Base-by-base conservation (phyloP, 164 flowering plant species). In the Nelumbo lutea region DNA sequence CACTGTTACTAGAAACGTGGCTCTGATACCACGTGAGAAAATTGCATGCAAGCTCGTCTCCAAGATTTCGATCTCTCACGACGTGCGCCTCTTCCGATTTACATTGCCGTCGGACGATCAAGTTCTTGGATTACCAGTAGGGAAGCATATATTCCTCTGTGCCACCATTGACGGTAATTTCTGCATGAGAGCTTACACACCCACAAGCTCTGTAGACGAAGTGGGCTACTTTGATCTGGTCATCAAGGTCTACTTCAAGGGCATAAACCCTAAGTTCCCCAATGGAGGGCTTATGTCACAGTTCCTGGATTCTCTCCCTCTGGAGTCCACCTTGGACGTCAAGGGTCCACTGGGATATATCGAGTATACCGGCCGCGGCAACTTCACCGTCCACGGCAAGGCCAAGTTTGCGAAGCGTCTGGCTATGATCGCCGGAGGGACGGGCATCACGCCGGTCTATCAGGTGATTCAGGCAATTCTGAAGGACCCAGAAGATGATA, bases 321-420 rank as follows among this genome's bases (percentile, higher is more conserved):
- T 92, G 0, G 97, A 90, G 1, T 72, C 91, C 1, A 42, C 50
- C 0, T 2, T 92, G 0, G 95, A 90, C 41, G 79, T 92, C 14
- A 96, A 96, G 75, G 99, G 99, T 39, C 98, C 99, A 0, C 52
- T 88, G 10, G 99, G 99, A 0, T 97, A 96, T 78, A 86, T 96
- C 3, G 97, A 96, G 70, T 92, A 96, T 77, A 77, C 67, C 0
- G 95, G 96, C 3, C 78, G 77, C 0, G 98, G 99, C 0, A 79
- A 82, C 68, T 92, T 96, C 72, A 39, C 59, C 1, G 95, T 89
- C 52, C 84, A 82, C 53, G 93, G 96, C 38, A 82, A 89, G 58
- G 87, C 75, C 13, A 87, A 82, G 85, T 85, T 75, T 63, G 96
- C 90, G 39, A 87, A 80, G 76, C 77, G 79, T 70, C 80, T 96